Conservation (phyloP, 2,329 filamentous ascomycete species). For the Neoascochyta sp. region DNA sequence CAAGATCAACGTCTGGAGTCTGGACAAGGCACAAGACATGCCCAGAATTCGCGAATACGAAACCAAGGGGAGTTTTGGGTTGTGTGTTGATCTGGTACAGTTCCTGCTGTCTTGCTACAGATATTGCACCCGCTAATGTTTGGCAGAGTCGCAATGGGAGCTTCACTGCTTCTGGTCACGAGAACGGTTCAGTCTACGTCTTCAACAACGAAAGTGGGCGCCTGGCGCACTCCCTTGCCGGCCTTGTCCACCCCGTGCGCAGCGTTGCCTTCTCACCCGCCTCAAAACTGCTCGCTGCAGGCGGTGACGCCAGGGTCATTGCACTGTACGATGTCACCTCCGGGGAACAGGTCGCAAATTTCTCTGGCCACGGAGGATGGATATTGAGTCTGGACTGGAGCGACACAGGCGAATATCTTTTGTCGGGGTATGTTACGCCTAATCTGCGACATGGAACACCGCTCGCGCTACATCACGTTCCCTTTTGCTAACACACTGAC, state of each 20-base stretch:
- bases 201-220: slow-evolving; percentile 90
- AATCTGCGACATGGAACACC: background rate
- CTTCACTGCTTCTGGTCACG: slow-evolving; percentile 86
- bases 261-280: slow-evolving; percentile 84
- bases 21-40: slow-evolving; percentile 47
- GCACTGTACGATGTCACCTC: slow-evolving; percentile 88
- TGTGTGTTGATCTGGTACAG: slow-evolving; percentile 73
- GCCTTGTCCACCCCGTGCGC: slow-evolving; percentile 81
- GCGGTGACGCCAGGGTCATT: slow-evolving; percentile 84
- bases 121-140: slow-evolving; percentile 1
- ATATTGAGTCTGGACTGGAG: slow-evolving; percentile 91
- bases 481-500: slow-evolving; percentile 3
- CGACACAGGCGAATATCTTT: slow-evolving; percentile 82
- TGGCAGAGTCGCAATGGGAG: slow-evolving; percentile 66
- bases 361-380: slow-evolving; percentile 79
- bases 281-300: slow-evolving; percentile 79
- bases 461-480: background rate
- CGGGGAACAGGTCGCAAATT: slow-evolving; percentile 85
- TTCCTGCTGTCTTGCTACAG: background rate
- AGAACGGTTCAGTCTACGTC: slow-evolving; percentile 87
- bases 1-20: slow-evolving; percentile 83
- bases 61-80: slow-evolving; percentile 87
- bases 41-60: slow-evolving; percentile 78
- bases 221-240: slow-evolving; percentile 79
- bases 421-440: slow-evolving; percentile 61